Evolutionary conservation across 352 stramenopile genomes (phyloP).

Genomic region (Peronospora farinosa): DNA sequence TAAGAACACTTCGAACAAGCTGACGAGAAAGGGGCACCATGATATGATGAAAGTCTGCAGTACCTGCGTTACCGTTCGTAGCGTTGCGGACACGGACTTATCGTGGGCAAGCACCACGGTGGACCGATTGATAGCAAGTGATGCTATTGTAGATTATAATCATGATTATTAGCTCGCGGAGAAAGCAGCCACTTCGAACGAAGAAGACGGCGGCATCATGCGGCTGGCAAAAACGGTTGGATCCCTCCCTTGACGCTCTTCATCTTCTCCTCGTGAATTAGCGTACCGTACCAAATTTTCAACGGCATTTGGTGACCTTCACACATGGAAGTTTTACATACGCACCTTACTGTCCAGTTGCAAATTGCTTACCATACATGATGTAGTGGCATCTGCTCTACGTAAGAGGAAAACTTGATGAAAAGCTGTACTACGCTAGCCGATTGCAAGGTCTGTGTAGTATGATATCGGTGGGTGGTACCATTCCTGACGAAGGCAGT

Average conservation of each 20-base stretch:
- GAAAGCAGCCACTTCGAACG: slow-evolving; percentile 9
- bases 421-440: too few relatives aligned
- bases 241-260: slow-evolving; percentile 2
- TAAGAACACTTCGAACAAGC: slow-evolving; percentile 35
- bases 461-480: not conserved
- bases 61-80: slow-evolving; percentile 63
- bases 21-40: slow-evolving; percentile 33
- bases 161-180: slow-evolving; percentile 41
- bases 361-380: not conserved
- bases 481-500: not conserved
- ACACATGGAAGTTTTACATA: slow-evolving; percentile 23
- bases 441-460: not conserved
- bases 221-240: slow-evolving; percentile 7
- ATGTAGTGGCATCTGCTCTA: not conserved
- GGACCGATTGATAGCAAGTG: slow-evolving; percentile 50
- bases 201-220: slow-evolving; percentile 13
- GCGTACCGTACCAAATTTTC: slow-evolving; percentile 19
- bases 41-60: slow-evolving; percentile 63
- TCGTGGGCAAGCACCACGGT: slow-evolving; percentile 45
- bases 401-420: too few relatives aligned
- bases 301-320: slow-evolving; percentile 15
- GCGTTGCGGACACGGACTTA: slow-evolving; percentile 42
- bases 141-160: slow-evolving; percentile 42
- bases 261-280: slow-evolving; percentile 13
- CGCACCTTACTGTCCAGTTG: not conserved